These are phyloP conservation scores for Parastagonospora nodorum DNA, from an alignment of 2,329 filamentous ascomycete species.

Conservation along the genomic window DNA sequence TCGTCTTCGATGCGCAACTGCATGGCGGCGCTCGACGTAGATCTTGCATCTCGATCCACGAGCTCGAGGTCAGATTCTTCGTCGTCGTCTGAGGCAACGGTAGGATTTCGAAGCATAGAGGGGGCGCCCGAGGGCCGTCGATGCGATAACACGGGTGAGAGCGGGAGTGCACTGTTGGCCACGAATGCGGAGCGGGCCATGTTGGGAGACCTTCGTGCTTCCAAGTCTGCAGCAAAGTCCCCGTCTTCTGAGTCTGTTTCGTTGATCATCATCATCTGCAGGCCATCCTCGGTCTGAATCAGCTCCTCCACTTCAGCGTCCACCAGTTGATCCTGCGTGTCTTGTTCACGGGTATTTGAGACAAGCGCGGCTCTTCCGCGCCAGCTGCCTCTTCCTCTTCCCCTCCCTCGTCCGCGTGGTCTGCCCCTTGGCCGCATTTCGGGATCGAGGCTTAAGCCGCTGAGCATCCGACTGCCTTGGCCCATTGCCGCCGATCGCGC, in stretches of 20 bases:
- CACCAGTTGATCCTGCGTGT: constrained; percentile 1
- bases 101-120: constrained; percentile 2
- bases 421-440: constrained; percentile 11
- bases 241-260: constrained; percentile 21
- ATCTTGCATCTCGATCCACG: constrained; percentile 7
- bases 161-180: constrained; percentile 37
- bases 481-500: constrained; percentile 14
- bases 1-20: constrained; percentile 13
- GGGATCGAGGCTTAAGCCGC: constrained; percentile 8
- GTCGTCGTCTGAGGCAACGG: constrained; percentile 9
- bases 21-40: constrained; percentile 14
- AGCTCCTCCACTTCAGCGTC: not conserved
- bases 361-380: constrained; percentile 5
- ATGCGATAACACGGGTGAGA: constrained; percentile 17
- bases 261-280: constrained; percentile 8
- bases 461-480: constrained; percentile 15
- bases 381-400: constrained; percentile 22
- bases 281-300: constrained; percentile 2
- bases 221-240: constrained; percentile 3
- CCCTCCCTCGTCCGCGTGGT: constrained; percentile 16
- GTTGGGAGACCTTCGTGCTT: constrained; percentile 21
- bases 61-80: constrained; percentile 5
- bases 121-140: constrained; percentile 5
- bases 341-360: constrained; percentile 1
- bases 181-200: constrained; percentile 37